Evolutionary conservation across 306 rosid genomes (phyloP).

Genomic region (Styphnolobium japonicum): DNA sequence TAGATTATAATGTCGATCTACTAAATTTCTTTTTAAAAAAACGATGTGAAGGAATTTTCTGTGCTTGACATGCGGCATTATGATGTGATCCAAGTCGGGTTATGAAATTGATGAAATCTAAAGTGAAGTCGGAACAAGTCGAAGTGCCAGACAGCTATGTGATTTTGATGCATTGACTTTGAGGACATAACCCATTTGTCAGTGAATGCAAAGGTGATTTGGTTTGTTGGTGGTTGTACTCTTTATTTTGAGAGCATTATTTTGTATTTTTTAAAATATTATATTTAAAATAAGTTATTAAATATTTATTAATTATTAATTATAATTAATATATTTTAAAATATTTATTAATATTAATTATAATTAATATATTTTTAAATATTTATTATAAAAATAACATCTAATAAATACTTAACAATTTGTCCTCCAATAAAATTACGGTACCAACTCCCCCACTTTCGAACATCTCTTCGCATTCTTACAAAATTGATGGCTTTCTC

Average conservation of each 20-base stretch:
- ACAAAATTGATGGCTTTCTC: slow-evolving; percentile 9
- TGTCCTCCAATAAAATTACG: too few relatives aligned
- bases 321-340: too few relatives aligned
- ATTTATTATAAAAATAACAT: too few relatives aligned
- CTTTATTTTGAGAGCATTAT: slow-evolving; percentile 12
- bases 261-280: too few relatives aligned
- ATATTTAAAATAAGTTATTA: too few relatives aligned
- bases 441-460: too few relatives aligned
- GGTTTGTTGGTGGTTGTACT: slow-evolving; percentile 33
- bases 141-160: slow-evolving; percentile 33
- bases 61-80: background rate
- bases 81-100: background rate
- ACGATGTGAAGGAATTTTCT: background rate
- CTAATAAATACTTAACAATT: too few relatives aligned
- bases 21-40: background rate
- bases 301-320: too few relatives aligned
- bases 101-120: background rate
- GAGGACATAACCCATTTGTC: slow-evolving; percentile 22
- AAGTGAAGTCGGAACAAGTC: slow-evolving; percentile 6
- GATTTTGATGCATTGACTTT: slow-evolving; percentile 35
- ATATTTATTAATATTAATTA: too few relatives aligned
- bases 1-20: background rate
- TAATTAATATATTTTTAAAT: too few relatives aligned
- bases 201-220: slow-evolving; percentile 16
- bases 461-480: background rate